Evolutionary conservation across 2,329 filamentous ascomycete genomes (phyloP).

Genomic region (Xylaria digitata): DNA sequence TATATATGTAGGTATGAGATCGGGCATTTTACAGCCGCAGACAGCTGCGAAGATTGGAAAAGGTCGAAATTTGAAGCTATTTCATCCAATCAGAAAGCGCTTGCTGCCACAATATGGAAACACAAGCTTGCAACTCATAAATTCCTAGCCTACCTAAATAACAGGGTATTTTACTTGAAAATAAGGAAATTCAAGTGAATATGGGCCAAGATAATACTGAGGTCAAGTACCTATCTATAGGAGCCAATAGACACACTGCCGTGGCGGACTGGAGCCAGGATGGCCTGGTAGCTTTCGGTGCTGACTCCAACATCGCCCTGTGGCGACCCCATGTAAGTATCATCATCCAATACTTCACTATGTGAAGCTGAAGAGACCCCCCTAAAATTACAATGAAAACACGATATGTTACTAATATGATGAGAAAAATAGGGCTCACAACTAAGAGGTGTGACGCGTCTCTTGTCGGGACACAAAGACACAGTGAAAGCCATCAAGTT

Average conservation of each 20-base stretch:
- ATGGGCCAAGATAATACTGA: constrained; percentile 49
- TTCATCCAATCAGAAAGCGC: constrained; percentile 33
- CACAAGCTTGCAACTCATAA: constrained; percentile 20
- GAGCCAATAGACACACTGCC: constrained; percentile 89
- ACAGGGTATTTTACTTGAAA: not conserved
- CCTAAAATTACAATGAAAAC: not conserved
- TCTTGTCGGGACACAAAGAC: constrained; percentile 82
- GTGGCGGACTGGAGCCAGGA: constrained; percentile 87
- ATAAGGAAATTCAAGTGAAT: constrained; percentile 18
- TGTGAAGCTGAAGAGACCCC: not conserved
- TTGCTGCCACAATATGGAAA: constrained; percentile 27
- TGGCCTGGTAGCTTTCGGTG: constrained; percentile 86
- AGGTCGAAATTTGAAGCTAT: constrained; percentile 12
- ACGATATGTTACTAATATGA: constrained; percentile 28
- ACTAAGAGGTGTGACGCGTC: constrained; percentile 68
- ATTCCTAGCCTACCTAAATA: constrained; percentile 4
- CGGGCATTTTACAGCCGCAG: not conserved
- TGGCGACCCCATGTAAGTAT: constrained; percentile 81
- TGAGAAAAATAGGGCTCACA: constrained; percentile 46
- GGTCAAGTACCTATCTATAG: constrained; percentile 73
- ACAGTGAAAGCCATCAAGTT: constrained; percentile 88
- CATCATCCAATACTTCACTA: not conserved
- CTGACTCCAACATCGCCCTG: constrained; percentile 87
- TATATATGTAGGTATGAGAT: no score
- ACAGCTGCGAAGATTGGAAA: constrained; percentile 20